Evolutionary conservation across 2,329 filamentous ascomycete species (phyloP), one percentile per base, ranked within the genome.

Genomic region (Penicillium sumatraense): DNA sequence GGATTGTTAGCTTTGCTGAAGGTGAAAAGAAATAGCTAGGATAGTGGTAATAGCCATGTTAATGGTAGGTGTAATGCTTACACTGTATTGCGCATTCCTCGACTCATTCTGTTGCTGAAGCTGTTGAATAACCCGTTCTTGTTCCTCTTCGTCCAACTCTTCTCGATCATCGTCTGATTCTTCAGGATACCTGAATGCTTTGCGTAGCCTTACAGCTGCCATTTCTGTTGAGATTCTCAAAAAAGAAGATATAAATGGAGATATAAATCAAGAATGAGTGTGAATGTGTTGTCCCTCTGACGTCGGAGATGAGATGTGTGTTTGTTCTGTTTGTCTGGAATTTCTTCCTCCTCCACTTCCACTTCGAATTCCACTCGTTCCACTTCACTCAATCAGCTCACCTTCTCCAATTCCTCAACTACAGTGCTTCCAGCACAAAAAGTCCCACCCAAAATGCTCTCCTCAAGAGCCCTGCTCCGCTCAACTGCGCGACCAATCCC

Each of bases 181-280:
- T 53, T 78, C 75, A 4, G 89, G 89, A 75, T 93, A 95, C 57
- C 83, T 84, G 75, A 96, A 95, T 8, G 89, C 88, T 66, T 84
- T 88, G 67, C 92, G 87, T 41, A 95, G 78, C 59, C 89, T 86
- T 49, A 89, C 78, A 36, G 82, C 75, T 53, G 79, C 76, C 80
- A 82, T 65, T 18, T n/a, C 3, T 18, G 21, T 24, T 42, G 11
- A 40, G n/a, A n/a, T n/a, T n/a, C n/a, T n/a, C n/a, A n/a, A n/a
- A n/a, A n/a, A n/a, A n/a, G 20, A 20, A 40, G 4, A 20, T 11
- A 40, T 16, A 7, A n/a, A 7, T 2, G n/a, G n/a, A 36, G 31
- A 16, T 3, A 4, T n/a, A 7, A 13, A 5, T 11, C 3, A 16
- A 36, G 33, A 18, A 40, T 9, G 18, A 40, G 36, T 8, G 10